Base-by-base conservation (phyloP, 345 rosid species). In the Heritiera littoralis region DNA sequence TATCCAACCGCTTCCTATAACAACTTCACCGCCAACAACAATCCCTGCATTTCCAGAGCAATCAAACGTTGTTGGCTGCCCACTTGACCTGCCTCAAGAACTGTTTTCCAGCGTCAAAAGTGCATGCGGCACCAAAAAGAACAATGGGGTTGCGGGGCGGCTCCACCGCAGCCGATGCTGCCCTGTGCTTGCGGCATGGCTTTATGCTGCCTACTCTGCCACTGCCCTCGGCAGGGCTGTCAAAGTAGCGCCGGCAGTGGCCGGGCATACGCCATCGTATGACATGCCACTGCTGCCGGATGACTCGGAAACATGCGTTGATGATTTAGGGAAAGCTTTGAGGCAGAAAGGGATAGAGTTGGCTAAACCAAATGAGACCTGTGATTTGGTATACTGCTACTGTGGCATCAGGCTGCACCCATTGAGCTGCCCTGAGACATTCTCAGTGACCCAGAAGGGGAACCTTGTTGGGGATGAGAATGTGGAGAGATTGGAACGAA, bases 21-120 rank as follows among this genome's bases (percentile, higher is more conserved):
- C 79, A 85, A 48, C 91, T n/a, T 76, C 89, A 2, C 92, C 92
- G 0, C 85, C 94, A 1, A 88, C 91, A 15, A 93, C 93, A 58
- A 95, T 95, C 78, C 98, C 97, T 43, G 98, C 99, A 20, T 95
- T 92, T 88, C 98, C 98, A 0, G 98, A 93, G 69, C 95, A 95
- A 75, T 90, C 98, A 59, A 87, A 86, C 76, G 73, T 86, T 20
- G 87, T 86, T n/a, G 89, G 89, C 43, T 93, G 96, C 65, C 97
- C 92, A 0, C 86, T 93, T 12, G 87, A 89, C 76, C 87, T 95
- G 63, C 94, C 98, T 0, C 90, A 88, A 28, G 89, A 85, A 38
- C 93, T 93, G 69, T 92, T 95, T 86, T 89, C 76, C 80, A 79
- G 89, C 51, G 79, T 95, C n/a, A 84, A 85, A 56, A 78, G 88